Evolutionary conservation across 2,329 filamentous ascomycete species (phyloP).

Genomic region (Claviceps purpurea): DNA sequence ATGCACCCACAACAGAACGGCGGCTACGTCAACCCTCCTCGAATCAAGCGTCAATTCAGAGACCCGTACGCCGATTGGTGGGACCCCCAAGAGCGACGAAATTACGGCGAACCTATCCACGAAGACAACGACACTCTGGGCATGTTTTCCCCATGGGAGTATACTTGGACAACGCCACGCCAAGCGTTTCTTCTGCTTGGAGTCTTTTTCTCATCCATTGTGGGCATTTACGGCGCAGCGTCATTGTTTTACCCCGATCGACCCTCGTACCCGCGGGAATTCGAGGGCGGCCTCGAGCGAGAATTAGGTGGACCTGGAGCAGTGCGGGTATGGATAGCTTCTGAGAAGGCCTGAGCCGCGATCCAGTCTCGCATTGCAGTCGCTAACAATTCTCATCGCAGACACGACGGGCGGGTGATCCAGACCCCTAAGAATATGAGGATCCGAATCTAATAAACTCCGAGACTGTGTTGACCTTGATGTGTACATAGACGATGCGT

Average conservation of each 20-base stretch:
- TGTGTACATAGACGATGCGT: conserved; percentile 24
- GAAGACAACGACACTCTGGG: conserved; percentile 92
- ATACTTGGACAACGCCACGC: conserved; percentile 64
- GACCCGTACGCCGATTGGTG: conserved; percentile 92
- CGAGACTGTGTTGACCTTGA: conserved; percentile 9
- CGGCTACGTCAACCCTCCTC: conserved; percentile 66
- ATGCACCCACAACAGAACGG: conserved; percentile 49
- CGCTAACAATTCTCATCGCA: conserved; percentile 8
- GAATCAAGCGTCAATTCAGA: conserved; percentile 78
- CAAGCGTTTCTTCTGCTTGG: conserved; percentile 58
- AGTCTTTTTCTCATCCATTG: conserved; percentile 48
- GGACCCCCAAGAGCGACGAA: conserved; percentile 93
- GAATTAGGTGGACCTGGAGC: conserved; percentile 62
- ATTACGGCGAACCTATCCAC: conserved; percentile 92
- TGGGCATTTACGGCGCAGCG: conserved; percentile 54
- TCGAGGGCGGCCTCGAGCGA: conserved; percentile 56
- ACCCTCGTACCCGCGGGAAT: conserved; percentile 55
- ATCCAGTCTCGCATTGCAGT: neutral
- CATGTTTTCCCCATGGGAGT: conserved; percentile 78
- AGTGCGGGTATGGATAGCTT: conserved; percentile 41
- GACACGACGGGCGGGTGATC: conserved; percentile 44
- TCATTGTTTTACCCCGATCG: conserved; percentile 60
- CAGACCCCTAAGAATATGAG: conserved; percentile 30
- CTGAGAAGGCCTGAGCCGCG: neutral
- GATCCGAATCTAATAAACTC: neutral